A percentile compares a stretch with the other conserved stretches of the same genome.
Conservation (phyloP, 345 rosid species). For the Boechera divaricarpa region DNA sequence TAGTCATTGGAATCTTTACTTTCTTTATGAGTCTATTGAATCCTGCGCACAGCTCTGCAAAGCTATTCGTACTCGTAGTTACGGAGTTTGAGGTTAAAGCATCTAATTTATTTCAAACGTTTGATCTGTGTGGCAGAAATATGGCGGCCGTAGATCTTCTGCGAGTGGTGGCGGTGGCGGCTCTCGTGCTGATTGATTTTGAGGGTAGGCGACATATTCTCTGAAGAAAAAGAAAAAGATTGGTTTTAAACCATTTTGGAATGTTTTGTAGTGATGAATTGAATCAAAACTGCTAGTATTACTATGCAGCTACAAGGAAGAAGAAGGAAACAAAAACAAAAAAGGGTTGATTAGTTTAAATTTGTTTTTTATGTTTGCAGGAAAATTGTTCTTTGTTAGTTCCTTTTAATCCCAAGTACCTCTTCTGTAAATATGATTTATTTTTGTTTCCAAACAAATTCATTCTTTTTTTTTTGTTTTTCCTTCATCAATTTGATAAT, state of each 20-base stretch:
- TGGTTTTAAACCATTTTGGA: constrained; percentile 21
- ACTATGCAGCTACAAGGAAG: neutral
- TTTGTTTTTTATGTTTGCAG: constrained; percentile 19
- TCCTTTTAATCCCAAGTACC: constrained; percentile 9
- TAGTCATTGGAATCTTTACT: too few relatives aligned
- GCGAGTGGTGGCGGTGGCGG: constrained; percentile 54
- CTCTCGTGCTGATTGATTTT: constrained; percentile 49
- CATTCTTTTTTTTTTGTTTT: neutral
- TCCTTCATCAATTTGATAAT: too few relatives aligned
- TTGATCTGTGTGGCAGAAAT: constrained; percentile 48
- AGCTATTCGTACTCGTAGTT: neutral
- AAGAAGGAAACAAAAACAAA: neutral
- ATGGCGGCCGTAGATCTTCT: constrained; percentile 57
- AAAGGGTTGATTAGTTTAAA: neutral
- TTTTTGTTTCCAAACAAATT: neutral
- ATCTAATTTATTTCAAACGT: constrained; percentile 2
- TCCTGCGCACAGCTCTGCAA: neutral
- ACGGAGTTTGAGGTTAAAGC: neutral
- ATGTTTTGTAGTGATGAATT: constrained; percentile 28
- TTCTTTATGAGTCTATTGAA: neutral
- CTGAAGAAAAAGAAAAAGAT: too few relatives aligned
- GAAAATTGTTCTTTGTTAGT: constrained; percentile 23
- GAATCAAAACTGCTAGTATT: constrained; percentile 2
- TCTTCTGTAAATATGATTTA: constrained; percentile 27
- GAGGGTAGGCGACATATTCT: too few relatives aligned